These are phyloP conservation scores for Erythrophleum ivorense DNA, from an alignment of 331 rosid species.

Conservation along the genomic window DNA sequence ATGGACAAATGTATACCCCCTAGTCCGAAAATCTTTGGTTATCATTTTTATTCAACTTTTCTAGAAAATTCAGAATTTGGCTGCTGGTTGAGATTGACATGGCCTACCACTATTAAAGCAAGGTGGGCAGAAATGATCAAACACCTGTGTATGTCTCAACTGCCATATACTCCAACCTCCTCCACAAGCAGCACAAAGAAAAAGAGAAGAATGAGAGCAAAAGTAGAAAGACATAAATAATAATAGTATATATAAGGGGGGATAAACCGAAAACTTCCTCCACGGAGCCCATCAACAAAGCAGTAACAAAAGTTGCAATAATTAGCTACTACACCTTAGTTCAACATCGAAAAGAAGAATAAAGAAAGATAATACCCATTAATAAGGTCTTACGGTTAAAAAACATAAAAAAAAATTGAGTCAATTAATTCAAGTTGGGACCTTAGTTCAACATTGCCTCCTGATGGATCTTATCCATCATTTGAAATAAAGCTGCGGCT, in stretches of 20 bases:
- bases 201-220: background rate
- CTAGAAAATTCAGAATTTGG: constrained; percentile 16
- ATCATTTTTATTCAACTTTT: too few relatives aligned
- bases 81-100: constrained; percentile 37
- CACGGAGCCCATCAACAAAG: constrained; percentile 44
- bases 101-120: constrained; percentile 38
- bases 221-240: constrained; percentile 35
- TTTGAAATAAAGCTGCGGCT: constrained; percentile 78
- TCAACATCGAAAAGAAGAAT: background rate
- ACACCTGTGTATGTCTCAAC: constrained; percentile 38
- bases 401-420: background rate
- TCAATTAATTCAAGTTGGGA: constrained; percentile 35
- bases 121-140: constrained; percentile 45
- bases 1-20: background rate
- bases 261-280: constrained; percentile 44
- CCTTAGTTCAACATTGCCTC: constrained; percentile 58
- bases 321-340: constrained; percentile 50
- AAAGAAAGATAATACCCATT: constrained; percentile 29
- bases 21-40: constrained; percentile 6
- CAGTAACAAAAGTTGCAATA: constrained; percentile 46
- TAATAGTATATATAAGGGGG: constrained; percentile 11
- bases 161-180: constrained; percentile 20
- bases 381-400: constrained; percentile 27
- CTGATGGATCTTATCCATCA: constrained; percentile 71
- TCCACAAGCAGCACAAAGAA: background rate